Base-by-base conservation (phyloP, 2,329 filamentous ascomycete species). In the Nectriaceae sp. region DNA sequence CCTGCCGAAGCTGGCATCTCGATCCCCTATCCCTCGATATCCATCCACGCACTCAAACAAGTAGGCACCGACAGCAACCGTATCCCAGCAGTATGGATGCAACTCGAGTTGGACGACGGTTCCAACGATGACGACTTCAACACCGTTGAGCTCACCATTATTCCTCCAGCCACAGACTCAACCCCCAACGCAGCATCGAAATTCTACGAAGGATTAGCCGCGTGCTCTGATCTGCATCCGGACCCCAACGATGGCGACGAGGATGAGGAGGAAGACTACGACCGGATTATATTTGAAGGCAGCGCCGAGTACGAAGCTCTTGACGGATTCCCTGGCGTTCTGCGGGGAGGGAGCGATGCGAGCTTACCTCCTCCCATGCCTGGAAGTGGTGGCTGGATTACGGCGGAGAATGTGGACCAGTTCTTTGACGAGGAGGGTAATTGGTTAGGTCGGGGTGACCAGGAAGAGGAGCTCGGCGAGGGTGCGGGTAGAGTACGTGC, bases 351-450 rank as follows among this genome's bases (percentile, higher is more conserved):
- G 11, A 58, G 59, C 5, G 70, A 74, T 46, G 79, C 79, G 1
- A 78, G 76, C 2, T 63, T 87, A 20, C 84, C 84, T n/a, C 83
- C 83, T 2, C 80, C 84, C 0, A 81, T 88, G 67, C 87, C 88
- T 0, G 88, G 88, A 1, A 89, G 87, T 42, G 82, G 82, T 0
- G 88, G 88, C 0, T 93, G 89, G 89, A 91, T 97, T 64, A 97
- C 93, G 15, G 88, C 89, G 8, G 93, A 96, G 47, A 97, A 97
- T 61, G 85, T 96, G 66, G 77, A 87, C 55, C 82, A 96, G 58
- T 96, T 84, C 64, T 89, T 94, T 68, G 89, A 94, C 60, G 84
- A 80, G 53, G 80, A 91, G 8, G 90, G 90, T 3, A 91, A 93
- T 64, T 93, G 87, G 81, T 87, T 88, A 54, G 67, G 63, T 2